A percentile compares a stretch with the other conserved stretches of the same genome.
Conservation (phyloP, 768 basidiomycete species). For the Crassisporium funariophilum region DNA sequence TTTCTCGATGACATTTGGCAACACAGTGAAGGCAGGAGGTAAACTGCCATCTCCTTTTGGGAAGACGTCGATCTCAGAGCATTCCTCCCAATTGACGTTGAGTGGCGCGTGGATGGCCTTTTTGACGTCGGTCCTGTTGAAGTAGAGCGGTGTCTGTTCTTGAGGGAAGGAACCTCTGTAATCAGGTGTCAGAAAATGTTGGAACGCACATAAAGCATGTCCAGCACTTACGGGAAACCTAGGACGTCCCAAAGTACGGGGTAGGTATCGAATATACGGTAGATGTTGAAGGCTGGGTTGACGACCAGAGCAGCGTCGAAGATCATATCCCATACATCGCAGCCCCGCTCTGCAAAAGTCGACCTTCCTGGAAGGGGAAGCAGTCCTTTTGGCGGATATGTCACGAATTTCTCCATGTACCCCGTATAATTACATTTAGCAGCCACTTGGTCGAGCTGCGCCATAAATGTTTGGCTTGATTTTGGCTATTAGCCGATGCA, state of each 20-base stretch:
- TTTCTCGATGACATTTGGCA: conserved; percentile 79
- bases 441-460: conserved; percentile 54
- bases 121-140: conserved; percentile 70
- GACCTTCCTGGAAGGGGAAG: conserved; percentile 71
- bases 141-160: conserved; percentile 66
- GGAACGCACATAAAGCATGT: neutral
- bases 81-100: conserved; percentile 63
- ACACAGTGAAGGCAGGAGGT: conserved; percentile 63
- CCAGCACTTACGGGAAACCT: conserved; percentile 67
- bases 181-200: neutral
- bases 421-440: conserved; percentile 61
- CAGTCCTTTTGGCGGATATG: conserved; percentile 65
- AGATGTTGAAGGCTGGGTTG: conserved; percentile 79
- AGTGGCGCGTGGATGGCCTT: conserved; percentile 69
- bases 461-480: conserved; percentile 62
- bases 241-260: conserved; percentile 80
- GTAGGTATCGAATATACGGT: conserved; percentile 76
- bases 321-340: conserved; percentile 70
- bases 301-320: conserved; percentile 59
- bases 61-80: conserved; percentile 63
- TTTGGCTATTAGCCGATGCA: neutral
- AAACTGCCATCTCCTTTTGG: conserved; percentile 59
- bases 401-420: conserved; percentile 63
- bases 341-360: conserved; percentile 46
- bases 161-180: conserved; percentile 58